phyloP scores from a whole-genome alignment of 1,284 basidiomycete species.

The Pholiota adiposa region DNA sequence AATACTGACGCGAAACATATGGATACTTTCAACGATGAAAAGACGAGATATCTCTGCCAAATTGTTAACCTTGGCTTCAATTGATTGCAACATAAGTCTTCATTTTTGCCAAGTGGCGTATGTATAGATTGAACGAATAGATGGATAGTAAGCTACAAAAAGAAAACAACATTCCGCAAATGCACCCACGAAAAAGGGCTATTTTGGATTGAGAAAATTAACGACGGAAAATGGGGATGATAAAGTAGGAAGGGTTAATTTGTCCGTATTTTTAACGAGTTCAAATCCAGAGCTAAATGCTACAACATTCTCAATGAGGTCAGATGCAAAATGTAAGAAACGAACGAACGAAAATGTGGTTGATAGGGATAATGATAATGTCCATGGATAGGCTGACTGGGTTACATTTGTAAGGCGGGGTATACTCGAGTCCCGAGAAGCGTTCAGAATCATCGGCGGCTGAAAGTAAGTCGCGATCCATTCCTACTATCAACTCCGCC shows the following conservation, averaged over 20 bases:
- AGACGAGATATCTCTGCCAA: too few species aligned
- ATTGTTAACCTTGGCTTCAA: neutral
- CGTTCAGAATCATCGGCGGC: conserved; percentile 13
- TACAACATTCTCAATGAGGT: neutral
- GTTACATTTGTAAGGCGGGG: neutral
- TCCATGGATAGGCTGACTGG: neutral
- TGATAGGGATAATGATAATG: neutral
- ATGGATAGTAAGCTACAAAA: neutral
- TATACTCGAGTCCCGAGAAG: neutral
- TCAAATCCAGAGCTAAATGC: neutral
- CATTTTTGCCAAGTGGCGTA: neutral
- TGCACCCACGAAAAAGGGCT: neutral
- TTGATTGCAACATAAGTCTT: neutral
- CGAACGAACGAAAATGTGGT: neutral
- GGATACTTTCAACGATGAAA: too few species aligned
- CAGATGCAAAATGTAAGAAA: neutral
- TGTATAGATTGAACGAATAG: neutral
- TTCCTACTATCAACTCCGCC: conserved; percentile 13
- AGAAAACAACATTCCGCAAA: neutral
- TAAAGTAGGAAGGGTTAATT: neutral
- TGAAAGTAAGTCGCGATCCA: conserved; percentile 25
- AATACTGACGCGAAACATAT: too few species aligned
- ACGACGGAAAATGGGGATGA: neutral
- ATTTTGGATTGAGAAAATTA: neutral
- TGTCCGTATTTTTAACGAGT: neutral